phyloP scores from a whole-genome alignment of 169 alveolate species.

The Toxoplasma gondii region DNA sequence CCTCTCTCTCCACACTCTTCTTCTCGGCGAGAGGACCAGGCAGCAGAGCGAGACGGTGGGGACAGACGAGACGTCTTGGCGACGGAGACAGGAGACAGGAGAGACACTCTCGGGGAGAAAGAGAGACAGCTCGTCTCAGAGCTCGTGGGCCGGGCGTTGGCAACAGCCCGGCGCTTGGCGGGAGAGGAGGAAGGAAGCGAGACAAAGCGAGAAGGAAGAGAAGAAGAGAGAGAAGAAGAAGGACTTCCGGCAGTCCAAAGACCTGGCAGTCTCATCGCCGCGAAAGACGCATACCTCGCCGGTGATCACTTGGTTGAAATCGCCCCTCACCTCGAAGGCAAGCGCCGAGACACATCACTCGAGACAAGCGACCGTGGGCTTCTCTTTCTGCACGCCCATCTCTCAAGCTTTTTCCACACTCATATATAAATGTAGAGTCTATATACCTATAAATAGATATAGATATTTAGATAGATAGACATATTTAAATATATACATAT shows the following conservation, averaged over 20 bases:
- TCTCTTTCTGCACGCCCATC: too few relatives aligned
- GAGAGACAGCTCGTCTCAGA: neutral
- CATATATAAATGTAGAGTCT: too few relatives aligned
- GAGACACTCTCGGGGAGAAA: neutral
- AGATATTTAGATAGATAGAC: neutral
- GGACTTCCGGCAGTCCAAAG: neutral
- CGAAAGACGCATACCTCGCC: neutral
- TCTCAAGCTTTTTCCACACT: too few relatives aligned
- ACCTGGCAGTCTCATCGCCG: neutral
- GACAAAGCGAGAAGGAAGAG: neutral
- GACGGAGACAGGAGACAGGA: too few relatives aligned
- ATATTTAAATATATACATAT: neutral
- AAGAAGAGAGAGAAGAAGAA: neutral
- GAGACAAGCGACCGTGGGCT: too few relatives aligned
- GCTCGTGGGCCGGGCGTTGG: neutral
- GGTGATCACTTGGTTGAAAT: neutral
- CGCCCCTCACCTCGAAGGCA: slow-evolving; percentile 25
- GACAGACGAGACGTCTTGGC: too few relatives aligned
- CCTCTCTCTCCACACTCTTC: neutral
- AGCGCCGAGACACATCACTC: neutral
- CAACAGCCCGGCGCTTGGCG: neutral
- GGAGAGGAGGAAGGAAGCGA: neutral
- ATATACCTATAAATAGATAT: neutral
- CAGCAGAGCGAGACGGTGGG: neutral
- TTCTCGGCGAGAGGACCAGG: neutral